Base-by-base conservation (phyloP, 139 green algal species). In the Micractinium sp. region DNA sequence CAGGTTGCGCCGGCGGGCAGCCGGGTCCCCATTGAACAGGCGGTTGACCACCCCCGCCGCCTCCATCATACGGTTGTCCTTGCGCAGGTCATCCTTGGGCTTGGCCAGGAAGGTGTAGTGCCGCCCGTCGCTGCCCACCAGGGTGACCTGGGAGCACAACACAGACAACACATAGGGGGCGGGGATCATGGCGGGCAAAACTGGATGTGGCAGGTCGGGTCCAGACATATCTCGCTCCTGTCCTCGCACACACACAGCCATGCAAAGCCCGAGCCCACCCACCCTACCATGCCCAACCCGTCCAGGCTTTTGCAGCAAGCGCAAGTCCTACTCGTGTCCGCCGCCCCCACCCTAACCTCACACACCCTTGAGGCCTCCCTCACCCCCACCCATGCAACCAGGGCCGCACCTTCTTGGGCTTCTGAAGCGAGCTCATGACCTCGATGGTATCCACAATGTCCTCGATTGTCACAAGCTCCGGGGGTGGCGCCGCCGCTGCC, bases 51-150 rank as follows among this genome's bases (percentile, higher is more conserved):
- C 87, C 25, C 88, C 85, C 47, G 85, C 80, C 39, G 75, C 88
- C 92, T 99, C 97, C 98, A 99, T 99, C 92, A 99, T 96, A 35
- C 97, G 94, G 88, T 95, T 95, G 92, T 99, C 98, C 93, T 99
- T 99, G 77, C 98, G 94, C 86, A 99, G 95, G 93, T 99, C 98
- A 88, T 99, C 98, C 90, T 99, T 98, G 31, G 98, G 98, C 93
- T 99, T 99, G 87, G 96, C 98, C 73, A 99, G 92, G 93, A 99
- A 99, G 63, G 91, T 89, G 92, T 99, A 99, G 23, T 94, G 80
- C 19, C 71, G 23, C 25, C 97, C 97, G 90, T 99, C 97, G 41
- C 89, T 95, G 86, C 95, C 94, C 16, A 96, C 74, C 20, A 98
- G 77, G 23, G 87, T 78, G 15, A 96, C 83, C 93, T 97, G 96